phyloP scores from a whole-genome alignment of 2,329 filamentous ascomycete species.

The Colletotrichum abscissum region DNA sequence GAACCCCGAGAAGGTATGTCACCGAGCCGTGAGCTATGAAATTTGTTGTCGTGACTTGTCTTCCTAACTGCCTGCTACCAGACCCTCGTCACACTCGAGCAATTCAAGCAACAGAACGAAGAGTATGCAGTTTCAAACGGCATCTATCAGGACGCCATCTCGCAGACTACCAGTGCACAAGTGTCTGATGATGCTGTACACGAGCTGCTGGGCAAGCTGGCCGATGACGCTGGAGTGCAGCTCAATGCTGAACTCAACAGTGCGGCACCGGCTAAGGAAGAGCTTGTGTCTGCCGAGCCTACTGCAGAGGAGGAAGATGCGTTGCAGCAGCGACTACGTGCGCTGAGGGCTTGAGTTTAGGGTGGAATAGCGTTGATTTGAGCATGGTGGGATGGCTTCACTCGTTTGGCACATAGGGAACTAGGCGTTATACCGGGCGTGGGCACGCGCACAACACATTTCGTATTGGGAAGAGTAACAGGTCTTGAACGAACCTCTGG shows the following conservation, averaged over 20 bases:
- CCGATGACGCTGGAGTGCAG: slow-evolving; percentile 89
- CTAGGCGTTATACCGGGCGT: slow-evolving; percentile 19
- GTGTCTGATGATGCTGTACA: slow-evolving; percentile 87
- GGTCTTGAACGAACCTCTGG: not conserved
- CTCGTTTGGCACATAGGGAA: slow-evolving; percentile 9
- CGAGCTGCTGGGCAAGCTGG: slow-evolving; percentile 84
- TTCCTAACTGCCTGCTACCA: slow-evolving; percentile 37
- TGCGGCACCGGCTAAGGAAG: slow-evolving; percentile 66
- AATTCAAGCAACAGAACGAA: slow-evolving; percentile 72
- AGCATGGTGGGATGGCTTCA: slow-evolving; percentile 5
- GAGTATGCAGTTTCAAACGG: slow-evolving; percentile 74
- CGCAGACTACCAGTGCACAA: slow-evolving; percentile 78
- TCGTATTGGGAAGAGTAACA: not conserved
- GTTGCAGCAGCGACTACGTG: slow-evolving; percentile 70
- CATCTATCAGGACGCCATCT: slow-evolving; percentile 89
- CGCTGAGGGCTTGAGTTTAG: slow-evolving; percentile 60
- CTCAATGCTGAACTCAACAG: slow-evolving; percentile 78
- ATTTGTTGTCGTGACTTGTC: not conserved
- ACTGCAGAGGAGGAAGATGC: slow-evolving; percentile 84
- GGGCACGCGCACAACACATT: slow-evolving; percentile 6
- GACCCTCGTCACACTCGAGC: slow-evolving; percentile 70
- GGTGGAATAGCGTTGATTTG: not conserved
- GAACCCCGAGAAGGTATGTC: slow-evolving; percentile 66
- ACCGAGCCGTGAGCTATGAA: too few species aligned
- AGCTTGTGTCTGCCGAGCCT: slow-evolving; percentile 72